A percentile compares a stretch with the other conserved stretches of the same genome.
phyloP scores from a whole-genome alignment of 116 monocot genomes.

The Phalaenopsis hybrid region DNA sequence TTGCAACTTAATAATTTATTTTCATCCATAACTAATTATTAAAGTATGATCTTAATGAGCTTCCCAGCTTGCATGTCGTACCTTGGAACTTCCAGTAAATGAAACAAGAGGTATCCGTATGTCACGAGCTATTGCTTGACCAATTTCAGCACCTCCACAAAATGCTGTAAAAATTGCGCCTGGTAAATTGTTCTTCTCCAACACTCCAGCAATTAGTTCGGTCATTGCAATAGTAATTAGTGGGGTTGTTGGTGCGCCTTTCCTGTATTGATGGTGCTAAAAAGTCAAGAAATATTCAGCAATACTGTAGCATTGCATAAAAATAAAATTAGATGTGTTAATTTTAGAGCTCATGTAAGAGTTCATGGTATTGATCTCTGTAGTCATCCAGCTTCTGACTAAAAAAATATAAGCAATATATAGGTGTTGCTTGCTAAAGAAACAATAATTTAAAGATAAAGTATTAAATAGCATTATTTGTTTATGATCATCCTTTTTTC shows the following conservation, averaged over 20 bases:
- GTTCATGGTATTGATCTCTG: too few relatives aligned
- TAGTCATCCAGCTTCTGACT: too few relatives aligned
- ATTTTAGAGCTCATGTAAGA: too few relatives aligned
- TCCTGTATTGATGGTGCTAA: slow-evolving; percentile 31
- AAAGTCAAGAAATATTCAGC: not conserved
- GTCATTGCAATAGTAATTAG: slow-evolving; percentile 89
- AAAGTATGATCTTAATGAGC: not conserved
- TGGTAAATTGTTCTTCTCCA: slow-evolving; percentile 90
- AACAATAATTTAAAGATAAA: too few relatives aligned
- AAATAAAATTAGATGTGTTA: not conserved
- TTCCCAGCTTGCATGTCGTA: slow-evolving; percentile 7
- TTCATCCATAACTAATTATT: not conserved
- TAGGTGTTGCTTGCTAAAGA: too few relatives aligned
- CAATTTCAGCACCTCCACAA: slow-evolving; percentile 90
- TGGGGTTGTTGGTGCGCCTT: slow-evolving; percentile 97
- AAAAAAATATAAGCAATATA: too few relatives aligned
- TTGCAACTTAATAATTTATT: not conserved
- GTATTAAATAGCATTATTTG: too few relatives aligned
- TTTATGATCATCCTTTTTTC: too few relatives aligned
- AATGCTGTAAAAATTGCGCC: slow-evolving; percentile 93
- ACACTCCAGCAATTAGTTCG: slow-evolving; percentile 67
- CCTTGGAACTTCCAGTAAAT: slow-evolving; percentile 93
- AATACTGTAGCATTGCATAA: not conserved
- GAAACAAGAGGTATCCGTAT: slow-evolving; percentile 74
- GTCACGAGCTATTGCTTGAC: slow-evolving; percentile 80